Evolutionary conservation across 1,284 basidiomycete species (phyloP), one percentile per base, ranked within the genome.

Genomic region (Malassezia arunalokei): DNA sequence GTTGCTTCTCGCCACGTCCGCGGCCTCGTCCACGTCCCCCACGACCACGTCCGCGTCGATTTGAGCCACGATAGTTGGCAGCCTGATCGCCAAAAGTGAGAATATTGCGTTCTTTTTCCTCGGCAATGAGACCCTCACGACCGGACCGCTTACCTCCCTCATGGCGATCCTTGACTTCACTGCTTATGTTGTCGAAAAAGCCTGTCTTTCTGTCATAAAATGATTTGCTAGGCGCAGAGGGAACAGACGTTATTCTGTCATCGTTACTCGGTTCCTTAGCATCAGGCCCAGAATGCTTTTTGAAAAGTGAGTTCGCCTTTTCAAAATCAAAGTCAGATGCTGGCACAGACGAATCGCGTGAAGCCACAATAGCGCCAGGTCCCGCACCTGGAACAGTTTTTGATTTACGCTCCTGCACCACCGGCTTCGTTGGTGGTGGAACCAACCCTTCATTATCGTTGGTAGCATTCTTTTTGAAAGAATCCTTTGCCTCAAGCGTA

Each of bases 111-210:
- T 57, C 56, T 24, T 68, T 65, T 44, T 72, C 69, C 1, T 66
- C 69, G 1, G 24, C 51, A 9, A 20, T 24, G 38, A 24, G 38
- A 35, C 31, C 28, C n/a, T 37, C 8, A n/a, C 55, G 35, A 9
- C 12, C 2, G 20, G 42, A 44, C 3, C 62, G 48, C 8, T 9
- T 4, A 11, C 40, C 39, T 20, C 41, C 48, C 24, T 68, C 65
- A 40, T 68, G 58, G 11, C 68, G 54, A 40, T 73, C 70, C 54
- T 63, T 65, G 39, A 73, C 55, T 39, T 73, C 70, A 29, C 50
- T 57, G 37, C 60, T 64, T 39, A 73, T 71, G 40, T 68, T 67
- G 51, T 73, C 70, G 46, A 73, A 73, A 59, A 73, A 73, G 28
- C 65, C 64, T 5, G 54, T 44, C 33, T 59, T 63, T 48, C 70